These are phyloP conservation scores for Xylariaceae sp. DNA, from an alignment of 2,329 filamentous ascomycete species.

Conservation along the genomic window DNA sequence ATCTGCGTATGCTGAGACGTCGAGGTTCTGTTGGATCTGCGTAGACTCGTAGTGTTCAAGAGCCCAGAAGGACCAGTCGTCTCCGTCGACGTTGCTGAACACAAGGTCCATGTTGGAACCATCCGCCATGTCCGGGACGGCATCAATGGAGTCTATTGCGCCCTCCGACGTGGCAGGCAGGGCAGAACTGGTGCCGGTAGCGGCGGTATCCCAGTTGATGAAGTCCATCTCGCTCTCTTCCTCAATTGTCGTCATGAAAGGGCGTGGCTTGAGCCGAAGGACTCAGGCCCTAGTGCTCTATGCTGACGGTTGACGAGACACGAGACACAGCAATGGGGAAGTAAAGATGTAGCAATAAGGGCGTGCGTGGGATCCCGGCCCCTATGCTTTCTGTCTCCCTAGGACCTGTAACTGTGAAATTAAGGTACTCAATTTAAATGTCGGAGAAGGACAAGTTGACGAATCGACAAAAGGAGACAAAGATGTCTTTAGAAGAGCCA, in stretches of 20 bases:
- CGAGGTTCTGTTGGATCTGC: slow-evolving; percentile 32
- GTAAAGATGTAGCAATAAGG: too few species aligned
- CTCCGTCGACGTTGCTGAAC: slow-evolving; percentile 51
- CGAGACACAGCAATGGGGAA: too few species aligned
- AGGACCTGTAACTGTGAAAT: too few species aligned
- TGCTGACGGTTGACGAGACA: too few species aligned
- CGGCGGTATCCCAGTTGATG: slow-evolving; percentile 55
- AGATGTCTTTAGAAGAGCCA: too few species aligned
- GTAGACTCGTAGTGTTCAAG: slow-evolving; percentile 52
- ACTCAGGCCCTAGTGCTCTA: too few species aligned
- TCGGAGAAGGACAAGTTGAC: too few species aligned
- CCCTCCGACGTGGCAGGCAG: slow-evolving; percentile 32
- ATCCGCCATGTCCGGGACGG: slow-evolving; percentile 9
- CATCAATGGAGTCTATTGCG: slow-evolving; percentile 25
- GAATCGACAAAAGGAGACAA: too few species aligned
- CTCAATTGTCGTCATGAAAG: slow-evolving; percentile 38
- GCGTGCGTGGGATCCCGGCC: too few species aligned
- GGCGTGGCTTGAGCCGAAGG: slow-evolving; percentile 7
- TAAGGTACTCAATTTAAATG: too few species aligned
- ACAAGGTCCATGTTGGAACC: slow-evolving; percentile 46
- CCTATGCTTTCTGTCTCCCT: too few species aligned
- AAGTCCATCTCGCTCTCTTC: slow-evolving; percentile 55
- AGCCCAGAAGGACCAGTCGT: slow-evolving; percentile 57
- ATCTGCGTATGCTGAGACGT: slow-evolving; percentile 27
- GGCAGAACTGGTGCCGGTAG: slow-evolving; percentile 25